Evolutionary conservation across 331 rosid genomes (phyloP).

Genomic region (Dryas integrifolia): DNA sequence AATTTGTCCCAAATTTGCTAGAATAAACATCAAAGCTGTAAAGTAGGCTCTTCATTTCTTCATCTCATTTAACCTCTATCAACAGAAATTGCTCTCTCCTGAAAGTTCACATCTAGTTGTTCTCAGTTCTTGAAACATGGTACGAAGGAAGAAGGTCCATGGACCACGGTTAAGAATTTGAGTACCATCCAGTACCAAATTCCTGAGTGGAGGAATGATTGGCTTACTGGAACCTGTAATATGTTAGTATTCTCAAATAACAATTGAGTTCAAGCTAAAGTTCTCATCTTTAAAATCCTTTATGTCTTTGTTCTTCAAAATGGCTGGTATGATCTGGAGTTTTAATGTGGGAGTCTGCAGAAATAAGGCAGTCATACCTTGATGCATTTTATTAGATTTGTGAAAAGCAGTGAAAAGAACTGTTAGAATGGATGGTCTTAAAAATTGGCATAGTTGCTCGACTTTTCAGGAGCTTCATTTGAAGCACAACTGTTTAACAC

Average conservation of each 20-base stretch:
- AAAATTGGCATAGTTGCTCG: background rate
- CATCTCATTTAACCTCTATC: background rate
- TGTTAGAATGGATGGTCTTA: background rate
- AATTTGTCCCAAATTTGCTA: background rate
- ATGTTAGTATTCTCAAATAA: background rate
- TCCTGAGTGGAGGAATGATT: background rate
- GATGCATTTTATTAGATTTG: background rate
- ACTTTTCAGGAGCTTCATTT: too few relatives aligned
- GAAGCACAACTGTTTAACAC: too few relatives aligned
- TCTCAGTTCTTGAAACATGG: background rate
- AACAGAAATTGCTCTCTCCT: conserved; percentile 2
- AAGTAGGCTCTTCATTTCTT: background rate
- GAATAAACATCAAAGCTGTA: background rate
- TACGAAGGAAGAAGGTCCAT: too few relatives aligned
- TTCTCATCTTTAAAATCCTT: background rate
- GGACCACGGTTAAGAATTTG: background rate
- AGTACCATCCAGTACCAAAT: background rate
- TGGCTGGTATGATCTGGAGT: background rate
- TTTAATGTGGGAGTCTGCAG: background rate
- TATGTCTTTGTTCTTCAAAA: background rate
- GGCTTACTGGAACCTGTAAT: background rate
- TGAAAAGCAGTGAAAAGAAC: background rate
- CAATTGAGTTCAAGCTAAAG: background rate
- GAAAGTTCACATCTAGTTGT: background rate
- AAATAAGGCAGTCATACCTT: background rate